phyloP scores from a whole-genome alignment of 2,329 filamentous ascomycete genomes.

The Neofusicoccum laricinum region DNA sequence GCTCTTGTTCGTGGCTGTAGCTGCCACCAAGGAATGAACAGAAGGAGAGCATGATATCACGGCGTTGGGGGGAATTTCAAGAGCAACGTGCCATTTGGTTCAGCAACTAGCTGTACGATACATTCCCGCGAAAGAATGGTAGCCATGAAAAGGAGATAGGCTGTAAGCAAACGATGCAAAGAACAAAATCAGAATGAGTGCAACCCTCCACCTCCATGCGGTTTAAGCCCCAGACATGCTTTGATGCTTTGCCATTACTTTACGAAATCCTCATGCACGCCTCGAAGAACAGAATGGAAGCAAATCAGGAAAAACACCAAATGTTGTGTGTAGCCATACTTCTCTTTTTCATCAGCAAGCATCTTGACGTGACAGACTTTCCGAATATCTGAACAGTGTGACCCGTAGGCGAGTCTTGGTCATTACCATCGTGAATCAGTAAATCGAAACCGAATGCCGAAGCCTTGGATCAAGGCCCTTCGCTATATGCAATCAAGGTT shows the following conservation, averaged over 20 bases:
- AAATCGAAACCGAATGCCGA: too few relatives aligned
- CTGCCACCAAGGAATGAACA: neutral
- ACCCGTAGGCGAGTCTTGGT: too few relatives aligned
- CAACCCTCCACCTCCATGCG: neutral
- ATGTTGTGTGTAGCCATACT: too few relatives aligned
- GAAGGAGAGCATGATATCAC: constrained; percentile 8
- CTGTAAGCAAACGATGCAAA: neutral
- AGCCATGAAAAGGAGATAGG: neutral
- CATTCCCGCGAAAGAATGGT: neutral
- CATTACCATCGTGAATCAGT: neutral
- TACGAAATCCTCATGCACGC: too few relatives aligned
- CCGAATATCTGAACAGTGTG: too few relatives aligned
- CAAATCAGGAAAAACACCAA: neutral
- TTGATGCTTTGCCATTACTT: neutral
- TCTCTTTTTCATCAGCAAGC: too few relatives aligned
- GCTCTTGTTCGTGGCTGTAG: neutral
- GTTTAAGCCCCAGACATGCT: neutral
- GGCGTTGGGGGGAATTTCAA: constrained; percentile 7
- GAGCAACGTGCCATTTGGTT: neutral
- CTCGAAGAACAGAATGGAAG: neutral
- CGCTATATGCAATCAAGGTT: too few relatives aligned
- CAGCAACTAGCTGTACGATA: constrained; percentile 2
- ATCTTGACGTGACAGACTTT: too few relatives aligned
- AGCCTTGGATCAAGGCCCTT: too few relatives aligned
- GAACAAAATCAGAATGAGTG: neutral